These are phyloP conservation scores for Evansstolkia leycettana DNA, from an alignment of 495 filamentous ascomycete species.

Conservation along the genomic window DNA sequence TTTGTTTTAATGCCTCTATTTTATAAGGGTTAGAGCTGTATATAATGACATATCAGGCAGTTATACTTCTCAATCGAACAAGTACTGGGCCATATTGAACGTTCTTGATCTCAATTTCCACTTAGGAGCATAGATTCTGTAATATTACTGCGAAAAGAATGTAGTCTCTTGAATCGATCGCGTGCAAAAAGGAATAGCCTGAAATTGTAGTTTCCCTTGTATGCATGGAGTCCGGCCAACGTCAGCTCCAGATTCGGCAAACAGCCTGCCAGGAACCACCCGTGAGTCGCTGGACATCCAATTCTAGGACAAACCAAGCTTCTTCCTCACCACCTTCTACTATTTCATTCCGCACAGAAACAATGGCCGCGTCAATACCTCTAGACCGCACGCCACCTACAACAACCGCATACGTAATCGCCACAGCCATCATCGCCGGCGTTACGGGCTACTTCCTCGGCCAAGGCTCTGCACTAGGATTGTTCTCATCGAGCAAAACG, in stretches of 20 bases:
- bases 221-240: too few species aligned
- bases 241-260: constrained; percentile 4
- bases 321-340: too few species aligned
- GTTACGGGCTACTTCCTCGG: constrained; percentile 55
- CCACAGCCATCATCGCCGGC: constrained; percentile 52
- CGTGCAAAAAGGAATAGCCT: too few species aligned
- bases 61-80: too few species aligned
- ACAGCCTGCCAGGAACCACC: constrained; percentile 5
- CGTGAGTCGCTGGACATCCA: too few species aligned
- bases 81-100: too few species aligned
- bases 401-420: constrained; percentile 41
- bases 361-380: constrained; percentile 26
- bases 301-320: too few species aligned
- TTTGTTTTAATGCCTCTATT: neutral
- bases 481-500: constrained; percentile 20
- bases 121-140: too few species aligned
- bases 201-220: too few species aligned
- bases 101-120: too few species aligned
- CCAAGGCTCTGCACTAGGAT: constrained; percentile 34
- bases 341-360: constrained; percentile 1
- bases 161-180: too few species aligned
- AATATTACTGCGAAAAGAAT: too few species aligned
- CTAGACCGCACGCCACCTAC: constrained; percentile 30
- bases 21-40: constrained; percentile 14
- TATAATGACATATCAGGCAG: constrained; percentile 16